Conservation (phyloP, 495 filamentous ascomycete genomes). For the Barbatosphaeria neglecta region DNA sequence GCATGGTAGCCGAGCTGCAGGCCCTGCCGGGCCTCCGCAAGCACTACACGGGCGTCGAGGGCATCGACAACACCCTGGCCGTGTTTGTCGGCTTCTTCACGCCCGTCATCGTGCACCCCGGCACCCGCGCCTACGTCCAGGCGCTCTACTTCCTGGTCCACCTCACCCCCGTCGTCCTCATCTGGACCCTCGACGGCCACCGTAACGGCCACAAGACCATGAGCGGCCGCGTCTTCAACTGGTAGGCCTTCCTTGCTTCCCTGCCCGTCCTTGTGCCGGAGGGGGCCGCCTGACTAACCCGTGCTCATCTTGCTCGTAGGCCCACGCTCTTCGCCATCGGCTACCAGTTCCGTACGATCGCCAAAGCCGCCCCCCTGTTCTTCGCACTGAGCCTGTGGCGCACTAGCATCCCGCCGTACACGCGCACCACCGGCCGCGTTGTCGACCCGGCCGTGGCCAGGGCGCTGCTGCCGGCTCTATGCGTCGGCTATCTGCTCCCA, state of each 20-base stretch:
- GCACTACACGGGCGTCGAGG: constrained; percentile 12
- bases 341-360: constrained; percentile 23
- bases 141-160: constrained; percentile 13
- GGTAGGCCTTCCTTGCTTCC: constrained; percentile 3
- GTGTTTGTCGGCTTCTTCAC: constrained; percentile 15
- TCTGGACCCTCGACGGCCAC: constrained; percentile 19
- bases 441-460: constrained; percentile 12
- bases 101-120: constrained; percentile 8
- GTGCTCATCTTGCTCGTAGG: constrained; percentile 1
- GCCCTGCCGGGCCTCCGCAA: not conserved
- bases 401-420: constrained; percentile 11
- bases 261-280: not conserved
- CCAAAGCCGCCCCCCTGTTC: constrained; percentile 25
- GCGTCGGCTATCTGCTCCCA: constrained; percentile 22
- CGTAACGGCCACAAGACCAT: constrained; percentile 10
- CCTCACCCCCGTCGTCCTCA: constrained; percentile 14
- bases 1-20: not conserved
- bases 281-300: not conserved
- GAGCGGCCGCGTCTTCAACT: constrained; percentile 9
- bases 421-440: constrained; percentile 14
- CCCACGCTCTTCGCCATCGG: constrained; percentile 14
- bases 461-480: constrained; percentile 19
- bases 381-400: constrained; percentile 18
- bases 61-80: constrained; percentile 6
- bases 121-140: constrained; percentile 7